Base-by-base conservation (phyloP, 495 filamentous ascomycete genomes). In the Coniosporium apollinis region DNA sequence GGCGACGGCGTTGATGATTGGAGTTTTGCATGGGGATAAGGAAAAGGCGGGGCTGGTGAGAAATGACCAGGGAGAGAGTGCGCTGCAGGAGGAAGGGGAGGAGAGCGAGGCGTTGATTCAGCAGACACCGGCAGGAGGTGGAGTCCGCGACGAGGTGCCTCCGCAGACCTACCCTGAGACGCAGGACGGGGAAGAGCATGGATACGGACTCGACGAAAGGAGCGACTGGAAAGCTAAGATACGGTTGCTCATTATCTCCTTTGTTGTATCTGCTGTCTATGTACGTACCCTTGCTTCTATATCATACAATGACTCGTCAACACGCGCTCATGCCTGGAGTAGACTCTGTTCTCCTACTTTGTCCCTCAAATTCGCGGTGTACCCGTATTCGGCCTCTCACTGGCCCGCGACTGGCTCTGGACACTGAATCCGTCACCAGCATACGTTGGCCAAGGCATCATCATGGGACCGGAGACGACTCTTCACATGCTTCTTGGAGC, bases 401-500 rank as follows among this genome's bases (percentile, higher is more conserved):
- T 91, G 6, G 86, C 84, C 0, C 54, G 64, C 11, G 72, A 74
- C 15, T 97, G 87, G 87, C 64, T 96, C 2, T 99, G 89, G 89
- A 87, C 80, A 13, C 65, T 99, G 10, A 99, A 99, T 40, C 89
- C 91, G 4, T 89, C 81, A 30, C 76, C 91, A 18, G 89, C 89
- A 19, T 96, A 99, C 51, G 70, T 94, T 16, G 89, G 87, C 2
- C 76, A 82, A 56, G 76, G 76, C 11, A 79, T 82, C 41, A 72
- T 94, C 67, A 93, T 93, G 87, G 53, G 76, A 3, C 83, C 89
- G 14, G 75, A 78, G 21, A 96, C 87, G 1, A 94, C 85, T 30
- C 64, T 89, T 39, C 89, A 96, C 43, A 96, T 99, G 89, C 72
- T 96, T 6, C 60, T 96, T 13, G 89, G 89, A 0, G 86, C 91